Base-by-base conservation (phyloP, 345 rosid genomes). In the Brassica cretica region DNA sequence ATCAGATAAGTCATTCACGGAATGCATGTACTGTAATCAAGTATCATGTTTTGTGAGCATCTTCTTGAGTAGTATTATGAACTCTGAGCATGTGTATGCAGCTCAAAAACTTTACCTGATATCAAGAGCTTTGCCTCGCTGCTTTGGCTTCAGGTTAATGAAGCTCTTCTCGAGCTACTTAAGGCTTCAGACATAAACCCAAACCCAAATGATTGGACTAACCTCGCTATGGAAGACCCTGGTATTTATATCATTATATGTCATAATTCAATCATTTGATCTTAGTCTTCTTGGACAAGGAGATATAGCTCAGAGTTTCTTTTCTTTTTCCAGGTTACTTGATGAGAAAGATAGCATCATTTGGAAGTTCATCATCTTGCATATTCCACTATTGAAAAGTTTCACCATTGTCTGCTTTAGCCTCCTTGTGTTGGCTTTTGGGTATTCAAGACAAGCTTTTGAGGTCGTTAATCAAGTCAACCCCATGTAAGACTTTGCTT, bases 71-170 rank as follows among this genome's bases (percentile, higher is more conserved):
- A 53, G 59, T 15, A 53, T 2, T 53, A 53, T 6, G 58, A 51
- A 24, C 58, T 3, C 32, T 65, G 51, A 65, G 53, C 18, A 60
- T 67, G 72, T 33, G 74, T 82, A 46, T 59, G 74, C 63, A 95
- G 99, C 98, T 18, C 83, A 86, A 84, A 93, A 82, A 84, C 84
- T 95, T 68, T 84, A 88, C 64, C 99, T 97, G 0, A 81, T 77
- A 29, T 89, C 99, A 61, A 93, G 59, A 62, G 66, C 66, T 12
- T 62, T 9, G 29, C 14, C n/a, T 62, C 5, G 5, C 39, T 62
- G 66, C 10, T 29, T 27, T 29, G 66, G 30, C 2, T 8, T 8
- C 29, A 58, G 18, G 15, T 60, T 60, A 60, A 60, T 60, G 16
- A 60, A 58, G 63, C 63, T 58, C 29, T 58, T 21, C 63, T 58